A percentile compares a stretch with the other conserved stretches of the same genome.
phyloP scores from a whole-genome alignment of 805 yeast species.

The Wickerhamiella musiphila region DNA sequence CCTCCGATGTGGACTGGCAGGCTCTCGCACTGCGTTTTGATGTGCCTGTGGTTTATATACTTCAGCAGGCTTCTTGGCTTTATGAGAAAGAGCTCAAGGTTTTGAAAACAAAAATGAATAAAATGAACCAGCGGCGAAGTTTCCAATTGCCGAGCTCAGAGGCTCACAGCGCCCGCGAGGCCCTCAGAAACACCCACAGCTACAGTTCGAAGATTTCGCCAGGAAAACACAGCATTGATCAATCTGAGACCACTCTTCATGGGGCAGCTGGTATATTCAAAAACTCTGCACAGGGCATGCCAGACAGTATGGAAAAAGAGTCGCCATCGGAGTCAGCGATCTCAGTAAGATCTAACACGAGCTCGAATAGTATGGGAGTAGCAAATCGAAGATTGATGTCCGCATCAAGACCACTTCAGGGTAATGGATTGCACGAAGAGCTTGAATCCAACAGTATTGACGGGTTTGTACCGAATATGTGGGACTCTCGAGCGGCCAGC shows the following conservation, averaged over 20 bases:
- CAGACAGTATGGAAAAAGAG: too few species aligned
- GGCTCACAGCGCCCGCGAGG: background rate
- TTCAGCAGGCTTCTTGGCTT: constrained; percentile 28
- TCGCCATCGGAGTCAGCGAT: too few species aligned
- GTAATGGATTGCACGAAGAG: background rate
- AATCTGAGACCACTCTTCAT: too few species aligned
- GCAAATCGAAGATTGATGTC: constrained; percentile 10
- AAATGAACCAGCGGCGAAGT: constrained; percentile 5
- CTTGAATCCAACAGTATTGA: constrained; percentile 6
- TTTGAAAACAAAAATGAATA: constrained; percentile 20
- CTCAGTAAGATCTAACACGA: background rate
- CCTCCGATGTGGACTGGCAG: constrained; percentile 21
- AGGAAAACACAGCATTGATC: background rate
- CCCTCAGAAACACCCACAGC: background rate
- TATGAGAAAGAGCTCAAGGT: constrained; percentile 24
- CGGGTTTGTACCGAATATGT: constrained; percentile 5
- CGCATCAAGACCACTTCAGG: constrained; percentile 5
- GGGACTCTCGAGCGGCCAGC: background rate
- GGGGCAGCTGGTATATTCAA: too few species aligned
- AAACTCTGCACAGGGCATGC: too few species aligned
- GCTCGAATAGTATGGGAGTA: background rate
- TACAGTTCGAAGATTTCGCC: background rate
- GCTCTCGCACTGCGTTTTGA: constrained; percentile 22
- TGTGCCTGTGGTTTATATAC: constrained; percentile 22
- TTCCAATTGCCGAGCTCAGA: background rate